phyloP scores from a whole-genome alignment of 352 stramenopile species.

The Globisporangium abappressorium region DNA sequence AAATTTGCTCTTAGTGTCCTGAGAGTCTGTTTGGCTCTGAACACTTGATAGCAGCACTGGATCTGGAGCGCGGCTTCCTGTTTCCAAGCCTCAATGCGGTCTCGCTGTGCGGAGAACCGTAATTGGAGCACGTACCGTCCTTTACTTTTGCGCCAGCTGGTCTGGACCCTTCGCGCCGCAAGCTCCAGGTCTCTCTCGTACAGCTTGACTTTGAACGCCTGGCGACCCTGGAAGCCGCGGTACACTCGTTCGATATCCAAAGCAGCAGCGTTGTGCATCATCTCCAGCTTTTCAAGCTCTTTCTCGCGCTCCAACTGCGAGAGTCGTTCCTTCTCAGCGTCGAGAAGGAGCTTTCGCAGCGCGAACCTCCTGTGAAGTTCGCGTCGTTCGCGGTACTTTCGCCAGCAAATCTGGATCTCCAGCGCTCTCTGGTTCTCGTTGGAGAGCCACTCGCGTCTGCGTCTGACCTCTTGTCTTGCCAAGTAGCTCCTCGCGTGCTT shows the following conservation, averaged over 20 bases:
- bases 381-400: constrained; percentile 15
- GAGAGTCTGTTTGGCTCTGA: constrained; percentile 15
- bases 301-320: constrained; percentile 24
- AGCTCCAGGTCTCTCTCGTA: constrained; percentile 22
- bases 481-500: constrained; percentile 23
- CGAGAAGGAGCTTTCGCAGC: constrained; percentile 23
- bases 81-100: constrained; percentile 28
- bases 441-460: constrained; percentile 19
- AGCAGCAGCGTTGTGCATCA: constrained; percentile 16
- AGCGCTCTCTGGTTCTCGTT: constrained; percentile 15
- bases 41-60: constrained; percentile 38
- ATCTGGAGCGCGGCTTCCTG: constrained; percentile 30
- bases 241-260: constrained; percentile 39
- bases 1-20: neutral
- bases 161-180: constrained; percentile 41
- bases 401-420: constrained; percentile 28
- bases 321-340: constrained; percentile 25
- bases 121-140: constrained; percentile 41
- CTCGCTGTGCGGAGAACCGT: constrained; percentile 45
- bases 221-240: constrained; percentile 33
- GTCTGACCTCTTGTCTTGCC: constrained; percentile 16
- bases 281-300: constrained; percentile 14
- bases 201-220: constrained; percentile 19
- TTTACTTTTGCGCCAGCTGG: constrained; percentile 45
- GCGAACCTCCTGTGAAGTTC: constrained; percentile 27